Evolutionary conservation across 2,329 filamentous ascomycete species (phyloP).

Genomic region (Dactylellina leptospora): DNA sequence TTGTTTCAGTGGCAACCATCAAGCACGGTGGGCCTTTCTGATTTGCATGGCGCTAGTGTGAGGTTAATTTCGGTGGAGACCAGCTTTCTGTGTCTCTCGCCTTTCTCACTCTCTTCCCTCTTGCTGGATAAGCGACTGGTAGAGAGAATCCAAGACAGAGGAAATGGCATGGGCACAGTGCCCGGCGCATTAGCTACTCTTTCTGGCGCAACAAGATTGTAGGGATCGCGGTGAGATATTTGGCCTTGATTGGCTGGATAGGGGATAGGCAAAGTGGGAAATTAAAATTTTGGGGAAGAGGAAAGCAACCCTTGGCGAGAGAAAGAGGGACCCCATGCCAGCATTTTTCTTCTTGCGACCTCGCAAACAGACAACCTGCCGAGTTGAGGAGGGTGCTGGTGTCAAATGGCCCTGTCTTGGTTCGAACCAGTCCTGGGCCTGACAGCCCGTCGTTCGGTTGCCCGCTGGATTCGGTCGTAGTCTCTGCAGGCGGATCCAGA

Average conservation of each 20-base stretch:
- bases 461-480: neutral
- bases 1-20: slow-evolving; percentile 46
- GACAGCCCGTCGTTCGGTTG: slow-evolving; percentile 17
- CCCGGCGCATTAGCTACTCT: slow-evolving; percentile 30
- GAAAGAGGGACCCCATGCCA: neutral
- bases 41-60: slow-evolving; percentile 41
- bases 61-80: slow-evolving; percentile 47
- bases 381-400: slow-evolving; percentile 28
- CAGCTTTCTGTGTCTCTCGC: neutral
- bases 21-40: slow-evolving; percentile 32
- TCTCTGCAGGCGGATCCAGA: slow-evolving; percentile 10
- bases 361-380: slow-evolving; percentile 31
- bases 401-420: slow-evolving; percentile 17
- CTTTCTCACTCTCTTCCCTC: neutral
- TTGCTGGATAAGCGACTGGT: slow-evolving; percentile 35
- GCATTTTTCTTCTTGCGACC: neutral
- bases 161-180: neutral
- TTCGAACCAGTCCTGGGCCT: neutral
- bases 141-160: slow-evolving; percentile 30
- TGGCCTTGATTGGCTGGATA: slow-evolving; percentile 49
- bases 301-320: slow-evolving; percentile 32
- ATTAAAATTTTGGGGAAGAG: slow-evolving; percentile 36
- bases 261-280: slow-evolving; percentile 45
- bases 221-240: slow-evolving; percentile 52
- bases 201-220: slow-evolving; percentile 34